Evolutionary conservation across 1,284 basidiomycete genomes (phyloP), one percentile per base, ranked within the genome.

Genomic region (Cryptococcus sp.): DNA sequence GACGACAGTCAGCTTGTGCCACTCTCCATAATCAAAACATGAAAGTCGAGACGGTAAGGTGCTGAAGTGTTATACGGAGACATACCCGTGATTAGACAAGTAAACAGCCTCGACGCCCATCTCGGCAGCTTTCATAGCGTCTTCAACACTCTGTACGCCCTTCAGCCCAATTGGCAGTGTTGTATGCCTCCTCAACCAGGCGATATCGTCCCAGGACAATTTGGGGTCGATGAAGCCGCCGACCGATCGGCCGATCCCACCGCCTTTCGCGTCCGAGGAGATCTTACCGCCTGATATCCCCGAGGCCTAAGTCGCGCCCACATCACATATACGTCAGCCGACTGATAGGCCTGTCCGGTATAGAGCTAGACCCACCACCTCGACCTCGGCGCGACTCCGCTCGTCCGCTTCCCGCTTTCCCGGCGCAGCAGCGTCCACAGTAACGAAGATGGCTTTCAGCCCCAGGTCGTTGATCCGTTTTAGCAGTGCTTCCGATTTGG

Each of bases 321-420:
- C 31, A 35, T 35, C 8, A 35, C 31, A 35, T 35, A 35, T 13
- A 10, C 7, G 31, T 35, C 7, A 35, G 31, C 31, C 13, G 10
- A 8, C 13, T 35, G 31, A 35, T 13, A 10, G 2, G 31, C 8
- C n/a, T 20, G 35, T 15, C 20, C n/a, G n/a, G n/a, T n/a, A 35
- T 13, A 10, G 2, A 8, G 25, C 47, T 4, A 19, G 5, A 60
- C 68, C 54, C 25, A 67, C 65, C 35, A 78, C 73, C 53, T 74
- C 77, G 20, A 77, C 71, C 44, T 74, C 72, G 0, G 77, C 75
- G 25, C 76, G 67, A 56, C 64, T 67, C 22, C 78, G 59, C 61
- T 80, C 78, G 59, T 80, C 78, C 1, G 77, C 77, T 64, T 80
- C 78, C 20, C 78, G 64, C 58, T 80, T 80, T 4, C 78, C 78